These are phyloP conservation scores for Candida insectorum DNA, from an alignment of 805 yeast genomes.

Conservation along the genomic window DNA sequence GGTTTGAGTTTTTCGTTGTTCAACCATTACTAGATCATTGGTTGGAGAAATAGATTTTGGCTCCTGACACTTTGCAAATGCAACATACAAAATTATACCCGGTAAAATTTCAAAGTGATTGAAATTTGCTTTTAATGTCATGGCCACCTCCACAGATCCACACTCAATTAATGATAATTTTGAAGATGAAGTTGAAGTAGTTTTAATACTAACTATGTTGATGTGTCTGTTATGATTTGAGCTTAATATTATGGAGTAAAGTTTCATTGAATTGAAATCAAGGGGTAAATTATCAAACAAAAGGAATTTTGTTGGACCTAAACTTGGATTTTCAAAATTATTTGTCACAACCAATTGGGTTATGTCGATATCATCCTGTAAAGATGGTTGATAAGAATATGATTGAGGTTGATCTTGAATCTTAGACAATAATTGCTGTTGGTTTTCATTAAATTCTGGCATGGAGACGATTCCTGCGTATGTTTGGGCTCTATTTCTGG, in stretches of 20 bases:
- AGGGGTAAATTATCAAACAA: constrained; percentile 81
- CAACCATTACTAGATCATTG: constrained; percentile 1
- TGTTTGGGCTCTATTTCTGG: constrained; percentile 41
- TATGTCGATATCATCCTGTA: constrained; percentile 60
- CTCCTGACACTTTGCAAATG: constrained; percentile 73
- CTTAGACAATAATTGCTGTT: constrained; percentile 7
- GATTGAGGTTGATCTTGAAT: constrained; percentile 10
- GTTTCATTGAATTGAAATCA: constrained; percentile 50
- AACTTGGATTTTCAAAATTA: constrained; percentile 62
- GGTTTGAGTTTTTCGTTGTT: constrained; percentile 15
- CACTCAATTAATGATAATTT: constrained; percentile 61
- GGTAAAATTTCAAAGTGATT: constrained; percentile 82
- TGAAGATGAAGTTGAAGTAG: constrained; percentile 15
- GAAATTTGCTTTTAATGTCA: constrained; percentile 71
- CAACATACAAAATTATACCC: constrained; percentile 71
- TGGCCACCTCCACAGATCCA: constrained; percentile 67
- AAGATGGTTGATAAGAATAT: constrained; percentile 15
- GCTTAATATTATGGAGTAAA: constrained; percentile 22
- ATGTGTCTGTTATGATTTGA: constrained; percentile 11
- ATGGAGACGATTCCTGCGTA: constrained; percentile 29
- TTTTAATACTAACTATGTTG: constrained; percentile 17
- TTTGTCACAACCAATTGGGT: constrained; percentile 61
- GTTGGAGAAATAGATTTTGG: not conserved
- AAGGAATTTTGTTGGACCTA: constrained; percentile 75
- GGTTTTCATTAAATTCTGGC: constrained; percentile 3